Evolutionary conservation across 495 filamentous ascomycete genomes (phyloP).

Genomic region (Tuber melanosporum): DNA sequence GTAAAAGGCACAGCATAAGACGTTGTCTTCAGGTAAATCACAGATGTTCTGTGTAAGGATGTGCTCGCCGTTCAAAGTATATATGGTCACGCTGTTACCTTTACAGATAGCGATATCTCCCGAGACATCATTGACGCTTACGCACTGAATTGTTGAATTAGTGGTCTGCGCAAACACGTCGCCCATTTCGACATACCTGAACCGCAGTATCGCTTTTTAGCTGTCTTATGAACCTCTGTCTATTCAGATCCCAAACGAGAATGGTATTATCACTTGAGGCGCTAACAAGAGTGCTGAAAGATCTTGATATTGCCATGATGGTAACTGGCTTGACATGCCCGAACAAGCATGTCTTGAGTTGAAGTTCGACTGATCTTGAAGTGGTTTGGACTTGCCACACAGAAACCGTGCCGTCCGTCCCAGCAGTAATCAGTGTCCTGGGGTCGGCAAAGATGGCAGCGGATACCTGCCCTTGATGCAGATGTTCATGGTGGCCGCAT

Average conservation of each 20-base stretch:
- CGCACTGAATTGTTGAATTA: conserved; percentile 49
- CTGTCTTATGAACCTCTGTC: conserved; percentile 73
- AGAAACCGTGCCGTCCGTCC: conserved; percentile 82
- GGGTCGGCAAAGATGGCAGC: conserved; percentile 78
- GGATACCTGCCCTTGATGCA: conserved; percentile 82
- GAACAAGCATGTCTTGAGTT: conserved; percentile 74
- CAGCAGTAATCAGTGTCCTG: conserved; percentile 80
- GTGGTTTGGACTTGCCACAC: conserved; percentile 65
- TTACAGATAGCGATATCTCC: conserved; percentile 82
- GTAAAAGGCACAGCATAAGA: conserved; percentile 83
- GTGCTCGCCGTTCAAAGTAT: conserved; percentile 78
- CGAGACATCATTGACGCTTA: conserved; percentile 78
- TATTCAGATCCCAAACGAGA: conserved; percentile 89
- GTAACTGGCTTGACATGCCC: conserved; percentile 79
- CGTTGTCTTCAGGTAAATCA: conserved; percentile 61
- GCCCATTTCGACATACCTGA: conserved; percentile 45
- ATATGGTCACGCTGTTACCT: conserved; percentile 65
- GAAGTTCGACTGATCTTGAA: conserved; percentile 64
- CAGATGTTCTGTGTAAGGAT: conserved; percentile 75
- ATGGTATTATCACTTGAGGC: conserved; percentile 73
- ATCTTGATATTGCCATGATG: conserved; percentile 71
- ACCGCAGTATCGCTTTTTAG: conserved; percentile 53
- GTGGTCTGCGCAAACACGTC: background rate
- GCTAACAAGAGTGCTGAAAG: conserved; percentile 78
- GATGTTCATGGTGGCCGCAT: conserved; percentile 82